Evolutionary conservation across 108 stramenopile genomes (phyloP), one percentile per base, ranked within the genome.

Genomic region (Schizochytrium sp.): DNA sequence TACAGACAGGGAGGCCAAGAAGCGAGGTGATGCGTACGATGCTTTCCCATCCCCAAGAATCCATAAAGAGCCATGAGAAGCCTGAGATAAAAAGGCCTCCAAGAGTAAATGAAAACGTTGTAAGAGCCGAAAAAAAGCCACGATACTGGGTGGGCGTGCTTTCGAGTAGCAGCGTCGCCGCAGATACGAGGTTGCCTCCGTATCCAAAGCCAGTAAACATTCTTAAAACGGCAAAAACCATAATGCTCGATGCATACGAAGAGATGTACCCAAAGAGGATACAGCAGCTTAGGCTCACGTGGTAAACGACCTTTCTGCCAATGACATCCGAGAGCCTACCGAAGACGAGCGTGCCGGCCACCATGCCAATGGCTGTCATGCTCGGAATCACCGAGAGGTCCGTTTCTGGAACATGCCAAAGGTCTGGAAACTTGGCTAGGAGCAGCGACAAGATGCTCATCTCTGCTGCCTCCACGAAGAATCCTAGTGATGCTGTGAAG

Each of bases 101-200:
- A 83, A 83, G 40, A 38, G 76, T 83, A 42, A 83, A 83, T 47
- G 76, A 83, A 83, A 55, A 83, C 8, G 76, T 55, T n/a, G 76
- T 83, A 13, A 83, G 47, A 47, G 76, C 76, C 10, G 76, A 83
- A 2, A 83, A 83, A 28, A 83, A 50, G 47, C 76, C 76, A 12
- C 76, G 76, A 38, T 55, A 83, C 15, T 47, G 28, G 5, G 76
- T 83, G 10, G 76, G 76, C 8, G 28, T 83, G 47, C 76, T 83
- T 28, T 83, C 76, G 28, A 83, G 47, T 53, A 83, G n/a, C 17
- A 83, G 76, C 15, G 76, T 83, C 15, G 76, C 47, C 50, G 76
- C 76, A n/a, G 76, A 83, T 15, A 83, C 53, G 17, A 83, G 15
- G 28, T 83, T 83, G 45, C 76, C 76, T 83, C 76, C 76, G 53